Conservation (phyloP, 129 eudicot species). For the Tagetes patula region DNA sequence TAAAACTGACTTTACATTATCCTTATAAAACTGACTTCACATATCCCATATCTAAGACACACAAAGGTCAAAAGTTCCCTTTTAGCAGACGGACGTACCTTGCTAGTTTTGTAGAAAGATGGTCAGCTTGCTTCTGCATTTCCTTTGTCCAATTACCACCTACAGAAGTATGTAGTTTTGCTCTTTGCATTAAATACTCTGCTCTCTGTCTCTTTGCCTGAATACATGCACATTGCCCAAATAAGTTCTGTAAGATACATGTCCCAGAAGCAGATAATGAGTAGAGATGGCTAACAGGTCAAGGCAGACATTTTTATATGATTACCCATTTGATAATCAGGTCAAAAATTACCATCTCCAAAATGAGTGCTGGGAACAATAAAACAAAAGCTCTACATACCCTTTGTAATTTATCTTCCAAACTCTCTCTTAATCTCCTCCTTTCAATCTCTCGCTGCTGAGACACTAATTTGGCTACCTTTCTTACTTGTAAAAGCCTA, state of each 20-base stretch:
- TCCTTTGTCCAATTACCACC: slow-evolving; percentile 48
- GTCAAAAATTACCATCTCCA: not conserved
- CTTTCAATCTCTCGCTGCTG: slow-evolving; percentile 87
- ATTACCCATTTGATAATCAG: not conserved
- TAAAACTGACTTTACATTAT: not conserved
- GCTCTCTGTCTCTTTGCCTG: slow-evolving; percentile 95
- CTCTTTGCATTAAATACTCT: slow-evolving; percentile 75
- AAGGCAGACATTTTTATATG: not conserved
- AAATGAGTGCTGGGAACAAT: not conserved
- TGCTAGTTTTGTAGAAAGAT: slow-evolving; percentile 71
- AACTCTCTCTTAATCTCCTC: slow-evolving; percentile 62
- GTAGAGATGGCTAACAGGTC: not conserved
- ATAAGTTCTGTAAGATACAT: slow-evolving; percentile 5
- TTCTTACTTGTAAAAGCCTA: slow-evolving; percentile 67
- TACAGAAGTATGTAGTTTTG: slow-evolving; percentile 42
- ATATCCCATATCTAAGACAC: not conserved
- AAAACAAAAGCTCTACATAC: slow-evolving; percentile 36
- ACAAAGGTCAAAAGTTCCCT: slow-evolving; percentile 5
- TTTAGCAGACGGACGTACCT: slow-evolving; percentile 40
- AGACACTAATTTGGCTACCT: slow-evolving; percentile 62
- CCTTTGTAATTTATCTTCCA: slow-evolving; percentile 85
- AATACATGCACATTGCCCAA: slow-evolving; percentile 13
- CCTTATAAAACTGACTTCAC: not conserved
- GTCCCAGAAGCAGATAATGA: not conserved
- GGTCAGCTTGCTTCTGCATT: slow-evolving; percentile 67